Evolutionary conservation across 305 asterid species (phyloP).

Genomic region (Fraxinus platypoda): DNA sequence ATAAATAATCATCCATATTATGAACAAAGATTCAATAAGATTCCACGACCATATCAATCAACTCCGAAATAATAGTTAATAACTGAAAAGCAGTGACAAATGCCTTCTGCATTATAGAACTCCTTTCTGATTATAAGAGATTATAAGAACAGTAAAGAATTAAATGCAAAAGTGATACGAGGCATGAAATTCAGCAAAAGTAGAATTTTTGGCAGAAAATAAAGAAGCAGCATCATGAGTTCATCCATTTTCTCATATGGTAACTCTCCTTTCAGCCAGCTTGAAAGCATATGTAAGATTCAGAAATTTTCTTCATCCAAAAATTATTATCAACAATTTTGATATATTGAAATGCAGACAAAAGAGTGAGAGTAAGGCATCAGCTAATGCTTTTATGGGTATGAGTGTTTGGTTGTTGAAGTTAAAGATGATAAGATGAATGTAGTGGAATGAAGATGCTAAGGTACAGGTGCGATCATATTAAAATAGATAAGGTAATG

Average conservation of each 20-base stretch:
- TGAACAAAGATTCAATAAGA: neutral
- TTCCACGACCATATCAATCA: neutral
- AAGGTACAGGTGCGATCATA: neutral
- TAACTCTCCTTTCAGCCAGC: neutral
- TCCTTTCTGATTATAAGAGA: neutral
- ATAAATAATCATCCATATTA: neutral
- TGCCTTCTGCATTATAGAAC: neutral
- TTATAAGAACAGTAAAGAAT: neutral
- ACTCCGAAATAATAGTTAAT: neutral
- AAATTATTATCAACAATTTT: neutral
- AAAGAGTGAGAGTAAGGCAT: neutral
- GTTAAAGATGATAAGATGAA: neutral
- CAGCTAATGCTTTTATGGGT: neutral
- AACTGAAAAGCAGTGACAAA: neutral
- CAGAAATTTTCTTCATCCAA: neutral
- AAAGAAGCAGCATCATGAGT: neutral
- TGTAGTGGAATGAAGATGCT: neutral
- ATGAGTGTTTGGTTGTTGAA: neutral
- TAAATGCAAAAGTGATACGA: neutral
- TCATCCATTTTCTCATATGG: neutral
- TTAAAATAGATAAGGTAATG: neutral
- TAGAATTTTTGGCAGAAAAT: neutral
- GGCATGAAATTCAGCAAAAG: neutral
- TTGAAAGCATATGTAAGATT: neutral
- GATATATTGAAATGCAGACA: neutral